Evolutionary conservation across 768 basidiomycete species (phyloP).

Genomic region (Termitomyces sp.): DNA sequence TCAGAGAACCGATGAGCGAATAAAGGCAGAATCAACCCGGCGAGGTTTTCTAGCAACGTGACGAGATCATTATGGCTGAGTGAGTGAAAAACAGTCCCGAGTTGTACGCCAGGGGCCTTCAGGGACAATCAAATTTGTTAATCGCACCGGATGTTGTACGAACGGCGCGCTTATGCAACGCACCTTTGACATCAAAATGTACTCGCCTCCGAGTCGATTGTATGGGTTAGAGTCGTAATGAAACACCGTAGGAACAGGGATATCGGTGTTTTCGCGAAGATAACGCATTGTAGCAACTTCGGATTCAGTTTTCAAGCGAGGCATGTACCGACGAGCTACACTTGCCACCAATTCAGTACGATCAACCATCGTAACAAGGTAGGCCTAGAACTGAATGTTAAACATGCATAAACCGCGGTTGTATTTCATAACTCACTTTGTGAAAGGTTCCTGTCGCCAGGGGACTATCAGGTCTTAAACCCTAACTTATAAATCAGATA

Average conservation of each 20-base stretch:
- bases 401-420: not conserved
- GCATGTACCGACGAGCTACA: conserved; percentile 83
- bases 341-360: conserved; percentile 65
- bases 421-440: conserved; percentile 40
- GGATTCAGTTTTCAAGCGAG: conserved; percentile 80
- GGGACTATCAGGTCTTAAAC: conserved; percentile 5
- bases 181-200: conserved; percentile 84
- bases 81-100: conserved; percentile 67
- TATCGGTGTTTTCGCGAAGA: conserved; percentile 59
- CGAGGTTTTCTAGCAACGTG: conserved; percentile 63
- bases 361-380: conserved; percentile 64
- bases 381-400: conserved; percentile 45
- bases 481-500: conserved; percentile 13
- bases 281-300: conserved; percentile 86
- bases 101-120: conserved; percentile 71
- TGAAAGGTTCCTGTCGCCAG: conserved; percentile 68
- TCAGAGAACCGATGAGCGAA: conserved; percentile 73
- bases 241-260: conserved; percentile 74
- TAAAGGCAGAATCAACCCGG: conserved; percentile 61
- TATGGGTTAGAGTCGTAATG: conserved; percentile 80
- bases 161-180: conserved; percentile 16
- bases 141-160: conserved; percentile 3
- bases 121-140: conserved; percentile 1
- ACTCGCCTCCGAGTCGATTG: conserved; percentile 82
- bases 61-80: conserved; percentile 62